Evolutionary conservation across 179 eudicot species (phyloP).

Genomic region (Carnegiea gigantea): DNA sequence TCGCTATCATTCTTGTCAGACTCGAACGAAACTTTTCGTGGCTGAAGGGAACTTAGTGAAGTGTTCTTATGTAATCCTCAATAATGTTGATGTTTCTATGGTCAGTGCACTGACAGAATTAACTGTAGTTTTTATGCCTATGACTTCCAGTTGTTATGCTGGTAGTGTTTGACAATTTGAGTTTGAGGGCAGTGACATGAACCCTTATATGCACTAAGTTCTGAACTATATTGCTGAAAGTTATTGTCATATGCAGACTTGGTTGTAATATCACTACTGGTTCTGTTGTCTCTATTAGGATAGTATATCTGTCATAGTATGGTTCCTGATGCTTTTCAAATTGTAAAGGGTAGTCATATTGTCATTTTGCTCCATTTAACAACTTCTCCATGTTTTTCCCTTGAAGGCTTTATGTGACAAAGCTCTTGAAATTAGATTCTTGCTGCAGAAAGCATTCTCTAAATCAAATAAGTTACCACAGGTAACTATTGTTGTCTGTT

Average conservation of each 20-base stretch:
- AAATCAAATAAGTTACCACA: slow-evolving; percentile 80
- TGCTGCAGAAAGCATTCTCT: slow-evolving; percentile 67
- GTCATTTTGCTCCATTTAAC: slow-evolving; percentile 8
- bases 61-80: not conserved
- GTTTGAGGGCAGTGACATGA: not conserved
- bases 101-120: not conserved
- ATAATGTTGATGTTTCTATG: not conserved
- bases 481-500: slow-evolving; percentile 38
- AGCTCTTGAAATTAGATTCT: slow-evolving; percentile 76
- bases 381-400: not conserved
- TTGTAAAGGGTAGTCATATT: not conserved
- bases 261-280: not conserved
- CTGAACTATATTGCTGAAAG: not conserved
- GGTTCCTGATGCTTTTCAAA: slow-evolving; percentile 5
- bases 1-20: not conserved
- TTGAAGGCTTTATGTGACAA: slow-evolving; percentile 91
- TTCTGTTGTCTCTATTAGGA: not conserved
- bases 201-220: not conserved
- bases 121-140: not conserved
- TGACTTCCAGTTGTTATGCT: not conserved
- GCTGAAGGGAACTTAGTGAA: not conserved
- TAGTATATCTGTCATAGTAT: not conserved
- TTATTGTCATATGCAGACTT: not conserved
- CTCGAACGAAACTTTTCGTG: not conserved
- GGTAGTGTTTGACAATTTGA: not conserved